A percentile compares a stretch with the other conserved stretches of the same genome.
Conservation (phyloP, 805 yeast genomes). For the Yamadazyma insecticola region DNA sequence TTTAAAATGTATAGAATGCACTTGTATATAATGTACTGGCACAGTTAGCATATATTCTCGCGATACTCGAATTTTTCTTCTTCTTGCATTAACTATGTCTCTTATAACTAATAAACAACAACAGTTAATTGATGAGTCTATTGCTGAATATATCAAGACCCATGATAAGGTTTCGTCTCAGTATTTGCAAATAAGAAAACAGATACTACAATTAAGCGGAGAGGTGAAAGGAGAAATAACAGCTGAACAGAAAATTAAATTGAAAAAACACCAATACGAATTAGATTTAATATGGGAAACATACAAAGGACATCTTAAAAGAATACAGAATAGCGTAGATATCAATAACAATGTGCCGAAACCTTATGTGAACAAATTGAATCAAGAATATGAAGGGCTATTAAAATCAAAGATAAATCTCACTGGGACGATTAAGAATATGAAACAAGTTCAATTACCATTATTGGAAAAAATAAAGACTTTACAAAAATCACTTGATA, state of each 20-base stretch:
- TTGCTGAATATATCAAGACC: slow-evolving; percentile 22
- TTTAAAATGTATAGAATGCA: background rate
- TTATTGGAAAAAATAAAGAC: slow-evolving; percentile 28
- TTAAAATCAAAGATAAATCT: slow-evolving; percentile 9
- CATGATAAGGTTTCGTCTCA: slow-evolving; percentile 29
- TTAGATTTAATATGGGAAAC: slow-evolving; percentile 20
- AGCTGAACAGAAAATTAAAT: slow-evolving; percentile 6
- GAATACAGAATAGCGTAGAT: slow-evolving; percentile 16
- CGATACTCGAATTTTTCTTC: no score
- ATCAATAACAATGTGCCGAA: slow-evolving; percentile 9
- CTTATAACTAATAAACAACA: slow-evolving; percentile 27
- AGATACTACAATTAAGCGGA: slow-evolving; percentile 16
- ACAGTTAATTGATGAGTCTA: slow-evolving; percentile 27
- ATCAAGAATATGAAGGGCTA: slow-evolving; percentile 17
- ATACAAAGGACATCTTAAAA: slow-evolving; percentile 22
- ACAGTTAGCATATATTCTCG: no score
- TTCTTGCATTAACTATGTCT: no score
- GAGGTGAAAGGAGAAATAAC: slow-evolving; percentile 2
- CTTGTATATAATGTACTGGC: no score
- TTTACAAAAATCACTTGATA: slow-evolving; percentile 19
- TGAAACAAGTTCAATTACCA: slow-evolving; percentile 30
- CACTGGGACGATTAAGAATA: slow-evolving; percentile 16
- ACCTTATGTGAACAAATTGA: slow-evolving; percentile 17
- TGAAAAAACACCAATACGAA: slow-evolving; percentile 23
- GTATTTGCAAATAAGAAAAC: slow-evolving; percentile 31